Percentiles rank a stretch among this genome's conserved stretches.
Conservation (phyloP, 1,284 basidiomycete species). For the Rhodotorula sp. region DNA sequence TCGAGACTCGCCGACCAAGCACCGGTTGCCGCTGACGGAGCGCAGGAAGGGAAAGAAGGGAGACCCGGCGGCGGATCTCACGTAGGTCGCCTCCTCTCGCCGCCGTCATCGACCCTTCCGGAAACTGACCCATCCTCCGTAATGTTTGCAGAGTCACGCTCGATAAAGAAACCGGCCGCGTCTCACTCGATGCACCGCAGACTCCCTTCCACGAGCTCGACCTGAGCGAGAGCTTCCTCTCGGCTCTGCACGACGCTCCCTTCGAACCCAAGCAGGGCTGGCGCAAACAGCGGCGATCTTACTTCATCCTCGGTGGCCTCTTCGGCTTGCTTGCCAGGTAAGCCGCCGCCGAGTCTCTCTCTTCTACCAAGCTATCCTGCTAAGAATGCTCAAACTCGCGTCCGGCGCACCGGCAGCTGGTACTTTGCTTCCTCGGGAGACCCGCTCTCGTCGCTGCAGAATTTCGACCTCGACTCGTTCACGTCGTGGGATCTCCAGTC, state of each 20-base stretch:
- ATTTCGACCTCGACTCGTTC: conserved; percentile 27
- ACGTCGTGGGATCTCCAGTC: conserved; percentile 35
- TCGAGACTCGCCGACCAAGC: not conserved
- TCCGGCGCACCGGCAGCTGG: conserved; percentile 15
- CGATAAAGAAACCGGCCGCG: conserved; percentile 23
- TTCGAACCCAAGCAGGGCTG: conserved; percentile 33
- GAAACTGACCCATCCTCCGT: not conserved
- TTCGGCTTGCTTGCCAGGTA: conserved; percentile 21
- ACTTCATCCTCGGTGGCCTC: conserved; percentile 31
- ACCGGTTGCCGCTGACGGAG: conserved; percentile 17
- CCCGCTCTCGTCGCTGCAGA: conserved; percentile 25
- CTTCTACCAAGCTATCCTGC: not conserved
- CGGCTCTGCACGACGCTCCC: conserved; percentile 28
- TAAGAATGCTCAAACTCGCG: not conserved
- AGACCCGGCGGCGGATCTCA: not conserved
- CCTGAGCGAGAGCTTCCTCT: conserved; percentile 32
- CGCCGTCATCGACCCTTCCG: not conserved
- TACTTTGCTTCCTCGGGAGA: conserved; percentile 35
- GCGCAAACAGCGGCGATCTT: conserved; percentile 8
- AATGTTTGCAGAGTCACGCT: conserved; percentile 9
- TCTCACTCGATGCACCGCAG: conserved; percentile 22
- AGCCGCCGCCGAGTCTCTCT: not conserved
- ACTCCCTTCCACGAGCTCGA: conserved; percentile 40
- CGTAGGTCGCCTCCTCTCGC: not conserved
- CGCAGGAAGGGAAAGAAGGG: not conserved